Evolutionary conservation across 441 rosid species (phyloP).

Genomic region (Viola pubescens): DNA sequence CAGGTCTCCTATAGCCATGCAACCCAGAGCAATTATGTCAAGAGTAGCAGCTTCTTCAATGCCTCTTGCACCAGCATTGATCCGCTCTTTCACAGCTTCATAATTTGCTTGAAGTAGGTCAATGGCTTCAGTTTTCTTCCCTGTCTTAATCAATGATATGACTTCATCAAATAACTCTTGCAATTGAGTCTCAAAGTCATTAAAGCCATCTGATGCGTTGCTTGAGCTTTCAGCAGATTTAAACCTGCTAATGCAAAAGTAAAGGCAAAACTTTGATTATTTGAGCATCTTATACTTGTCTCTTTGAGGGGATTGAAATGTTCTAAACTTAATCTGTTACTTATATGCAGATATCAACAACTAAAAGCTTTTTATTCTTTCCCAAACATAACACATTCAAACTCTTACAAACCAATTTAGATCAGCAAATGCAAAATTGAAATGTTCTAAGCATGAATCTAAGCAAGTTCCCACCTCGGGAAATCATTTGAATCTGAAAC

Average conservation of each 20-base stretch:
- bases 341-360: not conserved
- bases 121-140: conserved; percentile 52
- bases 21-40: conserved; percentile 69
- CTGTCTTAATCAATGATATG: conserved; percentile 47
- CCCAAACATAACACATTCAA: not conserved
- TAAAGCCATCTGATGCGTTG: conserved; percentile 26
- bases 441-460: not conserved
- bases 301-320: not conserved
- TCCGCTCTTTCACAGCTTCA: conserved; percentile 58
- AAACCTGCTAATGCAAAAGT: conserved; percentile 27
- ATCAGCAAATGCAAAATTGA: not conserved
- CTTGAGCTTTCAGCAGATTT: conserved; percentile 21
- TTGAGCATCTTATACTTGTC: conserved; percentile 2
- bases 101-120: conserved; percentile 78
- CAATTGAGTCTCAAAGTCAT: conserved; percentile 53
- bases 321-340: not conserved
- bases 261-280: conserved; percentile 8
- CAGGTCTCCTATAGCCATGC: conserved; percentile 60
- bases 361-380: not conserved
- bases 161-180: conserved; percentile 68
- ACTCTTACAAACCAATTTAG: not conserved
- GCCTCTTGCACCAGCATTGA: conserved; percentile 48
- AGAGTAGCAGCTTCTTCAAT: conserved; percentile 73
- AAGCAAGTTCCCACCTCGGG: conserved; percentile 22
- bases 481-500: conserved; percentile 28